Percentiles rank a stretch among this genome's conserved stretches.
These are phyloP conservation scores for Paracorniculantispora psalliotae DNA, from an alignment of 2,329 filamentous ascomycete genomes.

Conservation along the genomic window DNA sequence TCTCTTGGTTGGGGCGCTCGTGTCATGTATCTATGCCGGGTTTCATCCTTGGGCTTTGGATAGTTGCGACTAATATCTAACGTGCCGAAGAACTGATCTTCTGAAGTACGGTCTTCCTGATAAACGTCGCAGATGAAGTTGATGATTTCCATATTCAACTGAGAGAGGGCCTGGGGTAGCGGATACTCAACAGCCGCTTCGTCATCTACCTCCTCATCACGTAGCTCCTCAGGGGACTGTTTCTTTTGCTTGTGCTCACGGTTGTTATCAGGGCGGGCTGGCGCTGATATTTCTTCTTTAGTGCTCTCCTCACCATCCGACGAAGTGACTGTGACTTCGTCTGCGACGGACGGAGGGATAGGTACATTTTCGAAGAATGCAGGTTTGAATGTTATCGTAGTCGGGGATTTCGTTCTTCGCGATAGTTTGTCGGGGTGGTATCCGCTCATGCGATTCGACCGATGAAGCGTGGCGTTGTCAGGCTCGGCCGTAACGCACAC, in stretches of 20 bases:
- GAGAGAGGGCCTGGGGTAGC: constrained; percentile 53
- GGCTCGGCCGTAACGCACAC: constrained; percentile 18
- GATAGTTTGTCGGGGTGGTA: constrained; percentile 32
- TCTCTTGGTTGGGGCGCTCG: neutral
- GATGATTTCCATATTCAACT: constrained; percentile 50
- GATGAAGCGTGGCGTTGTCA: constrained; percentile 25
- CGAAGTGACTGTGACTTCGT: constrained; percentile 18
- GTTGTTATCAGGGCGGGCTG: neutral
- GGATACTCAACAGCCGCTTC: constrained; percentile 28
- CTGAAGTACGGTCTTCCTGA: constrained; percentile 50
- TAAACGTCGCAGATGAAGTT: constrained; percentile 58
- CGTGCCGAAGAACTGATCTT: constrained; percentile 43
- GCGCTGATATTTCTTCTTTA: constrained; percentile 1
- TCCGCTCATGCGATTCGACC: constrained; percentile 26
- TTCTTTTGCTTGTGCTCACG: neutral
- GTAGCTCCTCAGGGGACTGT: neutral
- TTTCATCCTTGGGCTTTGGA: constrained; percentile 12
- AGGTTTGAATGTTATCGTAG: constrained; percentile 27
- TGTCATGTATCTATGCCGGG: constrained; percentile 5
- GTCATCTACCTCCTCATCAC: constrained; percentile 18
- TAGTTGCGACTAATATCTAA: constrained; percentile 15
- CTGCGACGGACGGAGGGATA: constrained; percentile 18
- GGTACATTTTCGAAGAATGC: constrained; percentile 36
- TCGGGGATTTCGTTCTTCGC: constrained; percentile 16
- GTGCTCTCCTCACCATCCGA: constrained; percentile 17